A percentile compares a stretch with the other conserved stretches of the same genome.
Evolutionary conservation across 495 filamentous ascomycete genomes (phyloP).

Genomic region (Penicillium samsonianum): DNA sequence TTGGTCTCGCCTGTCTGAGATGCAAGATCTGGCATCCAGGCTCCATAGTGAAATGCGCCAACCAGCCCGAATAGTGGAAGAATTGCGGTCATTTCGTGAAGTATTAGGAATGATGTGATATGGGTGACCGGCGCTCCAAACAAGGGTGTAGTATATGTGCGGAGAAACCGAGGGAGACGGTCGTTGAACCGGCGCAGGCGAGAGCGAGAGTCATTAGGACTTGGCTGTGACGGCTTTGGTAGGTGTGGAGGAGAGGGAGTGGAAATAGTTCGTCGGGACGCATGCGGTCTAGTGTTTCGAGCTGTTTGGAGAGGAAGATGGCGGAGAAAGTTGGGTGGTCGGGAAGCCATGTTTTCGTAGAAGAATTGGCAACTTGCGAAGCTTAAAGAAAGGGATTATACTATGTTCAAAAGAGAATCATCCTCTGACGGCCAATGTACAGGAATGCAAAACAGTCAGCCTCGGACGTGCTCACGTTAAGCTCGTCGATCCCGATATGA

Average conservation of each 20-base stretch:
- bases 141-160: conserved; percentile 65
- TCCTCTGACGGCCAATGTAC: background rate
- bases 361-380: background rate
- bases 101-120: conserved; percentile 79
- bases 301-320: conserved; percentile 17
- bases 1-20: conserved; percentile 48
- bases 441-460: background rate
- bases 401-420: background rate
- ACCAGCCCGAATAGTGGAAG: conserved; percentile 75
- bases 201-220: conserved; percentile 38
- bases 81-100: conserved; percentile 90
- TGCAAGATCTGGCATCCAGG: conserved; percentile 60
- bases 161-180: conserved; percentile 61
- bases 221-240: conserved; percentile 15
- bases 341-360: conserved; percentile 15
- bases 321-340: conserved; percentile 21
- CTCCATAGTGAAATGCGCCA: conserved; percentile 72
- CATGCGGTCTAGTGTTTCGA: conserved; percentile 14
- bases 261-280: conserved; percentile 26
- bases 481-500: background rate
- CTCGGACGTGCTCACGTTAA: background rate
- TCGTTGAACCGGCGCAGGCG: conserved; percentile 61
- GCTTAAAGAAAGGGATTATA: background rate
- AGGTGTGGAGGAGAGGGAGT: conserved; percentile 28
- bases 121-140: conserved; percentile 77